These are phyloP conservation scores for Chrysoporthe puriensis DNA, from an alignment of 2,329 filamentous ascomycete genomes.

Conservation along the genomic window DNA sequence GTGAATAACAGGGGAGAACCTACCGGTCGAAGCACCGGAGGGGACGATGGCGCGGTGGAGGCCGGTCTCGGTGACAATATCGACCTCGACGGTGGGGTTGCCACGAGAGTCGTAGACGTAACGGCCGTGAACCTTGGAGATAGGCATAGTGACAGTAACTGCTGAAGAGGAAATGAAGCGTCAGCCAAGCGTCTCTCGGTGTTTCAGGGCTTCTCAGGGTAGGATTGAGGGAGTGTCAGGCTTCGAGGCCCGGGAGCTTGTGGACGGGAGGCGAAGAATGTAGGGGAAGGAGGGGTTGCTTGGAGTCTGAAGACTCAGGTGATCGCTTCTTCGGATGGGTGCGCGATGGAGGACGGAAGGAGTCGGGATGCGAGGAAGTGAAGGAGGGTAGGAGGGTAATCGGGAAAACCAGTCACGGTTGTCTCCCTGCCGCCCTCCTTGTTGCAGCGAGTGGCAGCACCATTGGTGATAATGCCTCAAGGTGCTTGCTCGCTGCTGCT, in stretches of 20 bases:
- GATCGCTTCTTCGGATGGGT: not conserved
- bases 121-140: constrained; percentile 88
- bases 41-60: constrained; percentile 97
- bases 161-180: not conserved
- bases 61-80: constrained; percentile 93
- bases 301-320: not conserved
- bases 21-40: constrained; percentile 93
- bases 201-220: not conserved
- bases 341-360: not conserved
- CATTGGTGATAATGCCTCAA: constrained; percentile 27
- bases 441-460: not conserved
- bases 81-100: constrained; percentile 99
- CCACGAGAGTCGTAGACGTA: constrained; percentile 98
- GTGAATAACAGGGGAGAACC: constrained; percentile 42
- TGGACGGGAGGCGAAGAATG: not conserved
- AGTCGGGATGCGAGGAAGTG: not conserved
- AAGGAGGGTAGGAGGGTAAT: not conserved
- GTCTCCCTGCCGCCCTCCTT: not conserved
- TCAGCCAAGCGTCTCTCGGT: constrained; percentile 8
- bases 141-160: constrained; percentile 70
- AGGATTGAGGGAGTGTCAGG: not conserved
- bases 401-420: not conserved
- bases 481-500: not conserved
- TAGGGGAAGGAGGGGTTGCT: not conserved
- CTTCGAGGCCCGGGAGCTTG: not conserved